These are phyloP conservation scores for Leccinellum albellum DNA, from an alignment of 768 basidiomycete species.

Conservation along the genomic window DNA sequence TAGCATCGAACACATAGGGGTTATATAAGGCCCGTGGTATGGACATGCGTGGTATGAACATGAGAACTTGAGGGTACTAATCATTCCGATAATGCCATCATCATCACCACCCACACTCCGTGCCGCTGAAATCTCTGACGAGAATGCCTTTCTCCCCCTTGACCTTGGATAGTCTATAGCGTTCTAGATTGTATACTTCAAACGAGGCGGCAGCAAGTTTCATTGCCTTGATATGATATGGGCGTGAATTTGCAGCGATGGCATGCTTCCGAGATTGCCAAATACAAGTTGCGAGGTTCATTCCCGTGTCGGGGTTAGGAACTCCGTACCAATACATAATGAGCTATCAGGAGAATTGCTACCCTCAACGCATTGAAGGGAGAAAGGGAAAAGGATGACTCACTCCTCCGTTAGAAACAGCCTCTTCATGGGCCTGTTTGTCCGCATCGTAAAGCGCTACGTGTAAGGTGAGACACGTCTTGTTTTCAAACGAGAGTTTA, in stretches of 20 bases:
- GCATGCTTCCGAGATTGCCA: conserved; percentile 91
- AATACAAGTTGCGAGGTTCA: conserved; percentile 93
- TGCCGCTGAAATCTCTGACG: conserved; percentile 57
- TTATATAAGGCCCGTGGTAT: too few relatives aligned
- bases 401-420: conserved; percentile 81
- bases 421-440: conserved; percentile 86
- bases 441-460: conserved; percentile 88
- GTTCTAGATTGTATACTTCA: conserved; percentile 73
- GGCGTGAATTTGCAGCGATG: conserved; percentile 70
- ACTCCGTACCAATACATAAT: conserved; percentile 94
- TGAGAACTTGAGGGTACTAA: too few relatives aligned
- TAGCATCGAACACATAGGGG: too few relatives aligned
- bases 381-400: conserved; percentile 25
- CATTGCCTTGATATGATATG: conserved; percentile 82
- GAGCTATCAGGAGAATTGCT: conserved; percentile 40
- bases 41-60: too few relatives aligned
- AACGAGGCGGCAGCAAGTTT: conserved; percentile 72
- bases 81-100: neutral
- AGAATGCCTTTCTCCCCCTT: conserved; percentile 54
- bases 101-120: conserved; percentile 68
- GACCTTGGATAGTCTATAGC: conserved; percentile 67
- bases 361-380: conserved; percentile 2
- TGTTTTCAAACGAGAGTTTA: neutral
- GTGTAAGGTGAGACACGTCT: conserved; percentile 4
- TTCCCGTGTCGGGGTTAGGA: conserved; percentile 67